Base-by-base conservation (phyloP, 495 filamentous ascomycete genomes). In the Annulohypoxylon stygium region DNA sequence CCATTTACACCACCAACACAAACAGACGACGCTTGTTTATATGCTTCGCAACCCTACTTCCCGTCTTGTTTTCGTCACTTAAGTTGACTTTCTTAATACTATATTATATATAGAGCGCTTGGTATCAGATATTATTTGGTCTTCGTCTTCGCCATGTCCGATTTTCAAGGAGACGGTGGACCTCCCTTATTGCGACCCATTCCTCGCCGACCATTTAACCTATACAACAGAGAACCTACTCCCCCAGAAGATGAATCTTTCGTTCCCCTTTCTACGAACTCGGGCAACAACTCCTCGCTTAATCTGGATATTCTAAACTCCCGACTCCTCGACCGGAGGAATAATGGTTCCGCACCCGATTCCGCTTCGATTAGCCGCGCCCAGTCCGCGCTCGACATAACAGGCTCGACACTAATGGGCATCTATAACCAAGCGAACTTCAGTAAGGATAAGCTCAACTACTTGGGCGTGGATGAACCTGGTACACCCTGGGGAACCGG, bases 331-430 rank as follows among this genome's bases (percentile, higher is more conserved):
- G 75, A 80, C 51, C 76, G 78, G 18, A 77, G 77, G 37, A 70
- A 73, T 25, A 74, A 71, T n/a, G 47, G 7, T 48, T 41, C 48
- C 60, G 65, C 70, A 58, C 45, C 70, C 51, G 76, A 74, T 25
- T 76, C 76, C 64, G 67, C 72, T 37, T 73, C 82, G 23, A 70
- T 86, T 47, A 90, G 86, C 77, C 88, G 92, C 61, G 91, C 90
- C 33, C 88, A 90, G 58, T 97, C 94, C 2, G 86, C 93, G 30
- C 86, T 95, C 74, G 97, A 97, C 78, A 87, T 98, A 59, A 97
- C 94, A 30, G 90, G 92, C 12, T 93, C 93, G 2, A 97, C 96
- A 0, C 88, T 98, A 0, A 92, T 90, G 71, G 96, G 96, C 50
- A 99, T 98, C 78, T 98, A 96, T 83, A 87, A 89, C 10, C 92